Base-by-base conservation (phyloP, 225 moss, liverwort and hornwort genomes). In the Polytrichum formosum region DNA sequence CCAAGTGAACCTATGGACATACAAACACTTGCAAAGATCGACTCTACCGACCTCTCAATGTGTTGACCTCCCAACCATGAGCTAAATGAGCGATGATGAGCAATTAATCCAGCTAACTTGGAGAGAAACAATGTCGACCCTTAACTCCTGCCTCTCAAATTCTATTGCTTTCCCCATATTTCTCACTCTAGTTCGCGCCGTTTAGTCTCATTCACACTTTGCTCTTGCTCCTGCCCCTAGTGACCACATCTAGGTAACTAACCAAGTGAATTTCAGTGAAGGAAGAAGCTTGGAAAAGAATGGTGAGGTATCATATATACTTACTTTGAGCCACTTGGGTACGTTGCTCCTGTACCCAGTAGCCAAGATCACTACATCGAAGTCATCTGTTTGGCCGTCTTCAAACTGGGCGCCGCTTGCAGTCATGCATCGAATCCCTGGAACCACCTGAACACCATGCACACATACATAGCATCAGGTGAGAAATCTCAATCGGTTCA, bases 281-380 rank as follows among this genome's bases (percentile, higher is more conserved):
- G 58, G n/a, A n/a, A 58, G 46, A 16, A 13, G 0, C 21, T 58
- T 58, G 20, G 21, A 6, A 23, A 58, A 21, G 7, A 21, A 46
- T 46, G 46, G 46, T 9, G 23, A 58, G 23, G 21, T 2, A 22
- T 22, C 56, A 58, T 20, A 6, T 20, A 9, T 6, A 23, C 23
- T 20, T 58, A 58, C 58, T 23, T 58, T 83, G 6, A 89, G 81
- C 89, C 89, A 89, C 79, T 79, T 76, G 6, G 85, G 85, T 4
- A 89, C 89, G 28, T 89, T 89, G 74, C 89, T 89, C n/a, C 83
- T 59, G 28, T 85, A 89, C 0, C 89, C 89, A 1, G 89, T 89
- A 0, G 89, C 89, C 1, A 85, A 74, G 29, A 89, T 71, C 3
- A 89, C 65, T 1, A 78, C 78, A 18, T 89, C 89, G 17, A 76